These are phyloP conservation scores for Carex littledalei DNA, from an alignment of 176 grass and related monocot species.

Conservation along the genomic window DNA sequence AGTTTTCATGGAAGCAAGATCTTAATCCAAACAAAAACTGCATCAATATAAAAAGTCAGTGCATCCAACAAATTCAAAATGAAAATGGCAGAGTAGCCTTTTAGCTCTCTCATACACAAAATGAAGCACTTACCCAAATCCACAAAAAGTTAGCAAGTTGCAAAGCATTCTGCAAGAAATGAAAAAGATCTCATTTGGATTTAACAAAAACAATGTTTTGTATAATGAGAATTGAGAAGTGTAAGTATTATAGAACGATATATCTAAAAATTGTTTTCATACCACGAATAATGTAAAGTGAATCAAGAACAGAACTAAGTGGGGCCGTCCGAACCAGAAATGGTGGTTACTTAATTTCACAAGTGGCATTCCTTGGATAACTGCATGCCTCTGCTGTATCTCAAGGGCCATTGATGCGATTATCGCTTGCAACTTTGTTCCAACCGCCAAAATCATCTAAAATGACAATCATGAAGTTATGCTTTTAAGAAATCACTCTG, in stretches of 20 bases:
- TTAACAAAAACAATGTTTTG: background rate
- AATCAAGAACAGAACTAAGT: slow-evolving; percentile 79
- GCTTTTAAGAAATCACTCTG: background rate
- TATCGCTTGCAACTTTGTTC: slow-evolving; percentile 70
- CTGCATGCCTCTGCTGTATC: slow-evolving; percentile 47
- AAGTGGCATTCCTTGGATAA: slow-evolving; percentile 65
- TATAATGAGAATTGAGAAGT: background rate
- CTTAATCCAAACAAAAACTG: slow-evolving; percentile 50
- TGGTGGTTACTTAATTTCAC: slow-evolving; percentile 68
- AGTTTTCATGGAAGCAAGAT: slow-evolving; percentile 38
- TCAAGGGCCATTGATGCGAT: slow-evolving; percentile 88
- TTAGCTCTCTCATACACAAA: background rate
- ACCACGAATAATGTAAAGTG: slow-evolving; percentile 76
- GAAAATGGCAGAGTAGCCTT: background rate
- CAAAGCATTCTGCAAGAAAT: slow-evolving; percentile 63
- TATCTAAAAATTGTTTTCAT: background rate
- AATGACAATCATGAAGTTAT: background rate
- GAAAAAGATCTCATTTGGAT: background rate
- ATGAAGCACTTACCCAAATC: slow-evolving; percentile 42
- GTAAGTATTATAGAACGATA: background rate
- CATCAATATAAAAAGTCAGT: background rate
- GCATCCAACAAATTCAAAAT: background rate
- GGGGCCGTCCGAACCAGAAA: slow-evolving; percentile 78
- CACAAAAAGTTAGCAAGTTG: slow-evolving; percentile 86
- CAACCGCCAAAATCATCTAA: slow-evolving; percentile 65